Base-by-base conservation (phyloP, 352 stramenopile species). In the Phytophthora europaea region DNA sequence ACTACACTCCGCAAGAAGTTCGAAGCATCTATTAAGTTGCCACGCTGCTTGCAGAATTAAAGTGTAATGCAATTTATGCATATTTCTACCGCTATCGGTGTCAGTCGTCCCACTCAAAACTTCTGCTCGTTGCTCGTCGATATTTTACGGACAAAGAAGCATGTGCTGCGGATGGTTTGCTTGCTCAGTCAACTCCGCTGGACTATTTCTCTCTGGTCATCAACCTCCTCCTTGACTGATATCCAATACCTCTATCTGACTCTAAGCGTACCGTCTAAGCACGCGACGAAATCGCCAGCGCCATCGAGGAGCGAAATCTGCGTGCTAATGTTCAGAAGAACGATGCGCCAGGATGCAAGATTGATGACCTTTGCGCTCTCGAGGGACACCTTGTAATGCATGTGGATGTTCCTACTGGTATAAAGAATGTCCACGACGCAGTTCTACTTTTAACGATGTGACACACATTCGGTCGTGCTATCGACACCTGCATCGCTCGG, bases 401-500 rank as follows among this genome's bases (percentile, higher is more conserved):
- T 12, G 20, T 6, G 7, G 18, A 53, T 53, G n/a, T 23, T 16
- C n/a, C 20, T 28, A 12, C 1, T 23, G 18, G 47, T 15, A 18
- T 53, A 6, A 53, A 53, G 18, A 13, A 23, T 23, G 47, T 31
- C 9, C 47, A 53, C 15, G 47, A 53, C 15, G 45, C 47, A 28
- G 47, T 12, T 13, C 47, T 53, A 28, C 28, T 53, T 13, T 28
- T 23, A 22, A 48, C 57, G 45, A 59, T 67, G 48, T 53, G 60
- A 22, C n/a, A 67, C 34, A 67, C 48, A 5, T 67, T 67, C 18
- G 60, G 34, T 8, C n/a, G 48, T 13, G 31, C 48, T 20, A 67
- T 67, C 13, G 60, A 59, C 40, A 43, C 33, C 2, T 67, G 33
- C 33, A 59, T 59, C 4, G 48, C 34, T 0, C 33, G 20, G 2